Conservation (phyloP, 768 basidiomycete species). For the Guyanaporus albipodus region DNA sequence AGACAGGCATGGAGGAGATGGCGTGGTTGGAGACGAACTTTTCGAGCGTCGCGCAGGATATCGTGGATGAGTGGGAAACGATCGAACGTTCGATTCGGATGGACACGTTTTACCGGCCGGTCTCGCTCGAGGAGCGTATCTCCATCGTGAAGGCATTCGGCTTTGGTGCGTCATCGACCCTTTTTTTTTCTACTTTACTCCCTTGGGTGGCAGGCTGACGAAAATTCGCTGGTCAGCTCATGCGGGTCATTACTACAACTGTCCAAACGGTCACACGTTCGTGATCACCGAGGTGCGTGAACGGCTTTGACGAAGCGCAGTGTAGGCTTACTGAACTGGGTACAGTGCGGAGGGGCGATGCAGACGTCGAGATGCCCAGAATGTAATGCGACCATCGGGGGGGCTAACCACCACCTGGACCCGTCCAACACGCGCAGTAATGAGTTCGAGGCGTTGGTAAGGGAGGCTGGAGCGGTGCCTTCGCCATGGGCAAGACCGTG, state of each 20-base stretch:
- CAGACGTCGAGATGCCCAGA: conserved; percentile 49
- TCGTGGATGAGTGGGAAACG: conserved; percentile 45
- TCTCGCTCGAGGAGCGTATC: conserved; percentile 52
- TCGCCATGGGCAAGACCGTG: conserved; percentile 30
- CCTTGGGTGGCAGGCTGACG: no score
- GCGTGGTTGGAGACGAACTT: conserved; percentile 47
- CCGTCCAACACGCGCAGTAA: conserved; percentile 40
- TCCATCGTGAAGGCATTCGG: conserved; percentile 44
- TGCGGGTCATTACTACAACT: conserved; percentile 47
- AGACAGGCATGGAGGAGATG: conserved; percentile 15
- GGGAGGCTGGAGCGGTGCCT: conserved; percentile 22
- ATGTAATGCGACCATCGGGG: conserved; percentile 53
- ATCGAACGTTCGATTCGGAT: conserved; percentile 37
- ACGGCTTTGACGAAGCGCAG: background rate
- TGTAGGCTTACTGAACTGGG: conserved; percentile 1
- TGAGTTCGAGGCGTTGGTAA: conserved; percentile 47
- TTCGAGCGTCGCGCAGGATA: conserved; percentile 29
- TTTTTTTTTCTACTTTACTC: no score
- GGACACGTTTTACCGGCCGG: conserved; percentile 47
- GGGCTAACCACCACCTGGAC: conserved; percentile 39
- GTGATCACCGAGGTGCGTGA: conserved; percentile 50
- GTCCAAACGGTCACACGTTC: conserved; percentile 59
- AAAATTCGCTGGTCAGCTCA: conserved; percentile 24
- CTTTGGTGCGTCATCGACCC: no score
- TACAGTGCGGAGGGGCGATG: conserved; percentile 58